Evolutionary conservation across 2,329 filamentous ascomycete genomes (phyloP).

Genomic region (Hymenoscyphus occultus): DNA sequence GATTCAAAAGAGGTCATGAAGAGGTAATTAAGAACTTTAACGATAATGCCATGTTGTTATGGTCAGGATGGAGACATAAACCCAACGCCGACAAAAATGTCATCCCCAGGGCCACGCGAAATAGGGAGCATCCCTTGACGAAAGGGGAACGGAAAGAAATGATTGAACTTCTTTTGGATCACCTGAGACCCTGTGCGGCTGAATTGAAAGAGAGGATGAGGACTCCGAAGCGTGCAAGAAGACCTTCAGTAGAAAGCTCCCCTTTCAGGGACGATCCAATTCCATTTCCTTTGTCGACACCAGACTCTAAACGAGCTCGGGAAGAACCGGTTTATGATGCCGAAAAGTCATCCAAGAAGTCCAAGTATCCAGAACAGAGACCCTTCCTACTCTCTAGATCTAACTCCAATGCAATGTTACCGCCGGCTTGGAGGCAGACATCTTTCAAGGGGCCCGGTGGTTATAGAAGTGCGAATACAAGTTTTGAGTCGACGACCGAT

Average conservation of each 20-base stretch:
- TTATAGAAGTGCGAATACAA: constrained; percentile 16
- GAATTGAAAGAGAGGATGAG: not conserved
- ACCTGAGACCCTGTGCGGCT: not conserved
- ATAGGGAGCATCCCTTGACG: constrained; percentile 3
- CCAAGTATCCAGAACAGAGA: not conserved
- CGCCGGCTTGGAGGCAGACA: constrained; percentile 2
- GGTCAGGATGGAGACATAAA: constrained; percentile 17
- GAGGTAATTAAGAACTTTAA: constrained; percentile 8
- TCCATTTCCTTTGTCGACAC: not conserved
- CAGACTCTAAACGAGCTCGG: not conserved
- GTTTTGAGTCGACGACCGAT: constrained; percentile 22
- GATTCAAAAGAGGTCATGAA: constrained; percentile 8
- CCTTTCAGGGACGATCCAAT: constrained; percentile 12
- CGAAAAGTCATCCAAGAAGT: not conserved
- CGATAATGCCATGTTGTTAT: not conserved
- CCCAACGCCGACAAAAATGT: constrained; percentile 17
- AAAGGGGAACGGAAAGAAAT: constrained; percentile 9
- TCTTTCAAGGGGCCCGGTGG: not conserved
- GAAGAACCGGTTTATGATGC: not conserved
- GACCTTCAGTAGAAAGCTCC: not conserved
- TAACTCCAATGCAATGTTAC: constrained; percentile 7
- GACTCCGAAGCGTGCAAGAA: not conserved
- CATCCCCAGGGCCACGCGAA: constrained; percentile 11
- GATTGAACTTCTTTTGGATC: not conserved
- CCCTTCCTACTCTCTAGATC: not conserved